These are phyloP conservation scores for Sphagnum magellanicum DNA, from an alignment of 228 moss, liverwort and hornwort species.

Conservation along the genomic window DNA sequence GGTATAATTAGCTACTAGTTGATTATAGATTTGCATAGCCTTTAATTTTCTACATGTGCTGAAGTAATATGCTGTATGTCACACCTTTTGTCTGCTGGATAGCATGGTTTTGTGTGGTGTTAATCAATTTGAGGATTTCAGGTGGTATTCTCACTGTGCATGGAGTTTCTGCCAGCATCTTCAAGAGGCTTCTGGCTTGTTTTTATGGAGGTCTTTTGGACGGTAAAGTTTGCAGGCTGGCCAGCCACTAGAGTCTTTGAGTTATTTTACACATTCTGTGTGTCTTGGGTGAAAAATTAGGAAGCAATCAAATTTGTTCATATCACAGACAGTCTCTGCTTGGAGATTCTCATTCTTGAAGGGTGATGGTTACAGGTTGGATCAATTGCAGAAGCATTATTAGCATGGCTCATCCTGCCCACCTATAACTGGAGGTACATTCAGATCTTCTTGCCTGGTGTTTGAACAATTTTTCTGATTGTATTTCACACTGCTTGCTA, in stretches of 20 bases:
- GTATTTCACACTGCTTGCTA: not conserved
- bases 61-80: too few species aligned
- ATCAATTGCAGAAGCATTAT: slow-evolving; percentile 62
- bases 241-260: not conserved
- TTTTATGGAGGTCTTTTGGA: slow-evolving; percentile 91
- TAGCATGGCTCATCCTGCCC: slow-evolving; percentile 92
- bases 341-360: not conserved
- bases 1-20: too few species aligned
- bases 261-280: too few species aligned
- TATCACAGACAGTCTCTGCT: too few species aligned
- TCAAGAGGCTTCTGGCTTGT: slow-evolving; percentile 98
- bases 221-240: slow-evolving; percentile 35
- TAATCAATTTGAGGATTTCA: slow-evolving; percentile 17
- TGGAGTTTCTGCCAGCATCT: slow-evolving; percentile 87
- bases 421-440: slow-evolving; percentile 79
- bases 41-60: too few species aligned
- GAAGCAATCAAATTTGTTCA: too few species aligned
- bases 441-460: not conserved
- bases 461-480: not conserved
- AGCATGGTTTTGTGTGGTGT: too few species aligned
- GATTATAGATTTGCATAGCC: too few species aligned
- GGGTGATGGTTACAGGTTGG: slow-evolving; percentile 38
- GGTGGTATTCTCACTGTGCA: slow-evolving; percentile 90
- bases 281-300: too few species aligned
- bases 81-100: too few species aligned